phyloP scores from a whole-genome alignment of 352 stramenopile species.

The Phytophthora citrophthora region DNA sequence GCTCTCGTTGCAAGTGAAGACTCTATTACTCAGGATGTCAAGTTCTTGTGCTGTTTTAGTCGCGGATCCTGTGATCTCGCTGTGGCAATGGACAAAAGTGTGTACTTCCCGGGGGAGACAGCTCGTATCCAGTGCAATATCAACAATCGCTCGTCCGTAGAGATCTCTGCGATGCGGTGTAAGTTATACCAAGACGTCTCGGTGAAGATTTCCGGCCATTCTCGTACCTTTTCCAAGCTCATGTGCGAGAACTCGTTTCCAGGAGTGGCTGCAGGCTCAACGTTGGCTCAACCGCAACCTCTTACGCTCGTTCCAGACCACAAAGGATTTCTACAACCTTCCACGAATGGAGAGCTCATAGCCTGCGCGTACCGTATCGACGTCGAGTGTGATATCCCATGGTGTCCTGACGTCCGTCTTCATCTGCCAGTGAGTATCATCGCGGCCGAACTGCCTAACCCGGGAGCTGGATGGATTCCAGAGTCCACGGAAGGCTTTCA shows the following conservation, averaged over 20 bases:
- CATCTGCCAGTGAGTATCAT: conserved; percentile 68
- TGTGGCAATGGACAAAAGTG: conserved; percentile 75
- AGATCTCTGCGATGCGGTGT: conserved; percentile 58
- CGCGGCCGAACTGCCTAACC: conserved; percentile 34
- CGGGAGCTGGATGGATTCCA: conserved; percentile 28
- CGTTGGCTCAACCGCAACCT: conserved; percentile 52
- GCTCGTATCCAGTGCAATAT: conserved; percentile 69
- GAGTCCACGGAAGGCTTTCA: conserved; percentile 19
- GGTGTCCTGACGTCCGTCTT: conserved; percentile 64
- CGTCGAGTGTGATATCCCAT: conserved; percentile 72
- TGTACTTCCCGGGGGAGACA: conserved; percentile 61
- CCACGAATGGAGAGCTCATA: conserved; percentile 58
- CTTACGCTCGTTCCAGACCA: conserved; percentile 45
- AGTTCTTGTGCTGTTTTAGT: conserved; percentile 71
- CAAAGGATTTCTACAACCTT: conserved; percentile 48
- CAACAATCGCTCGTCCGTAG: conserved; percentile 58
- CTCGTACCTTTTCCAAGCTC: conserved; percentile 43
- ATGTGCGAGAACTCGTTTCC: conserved; percentile 58
- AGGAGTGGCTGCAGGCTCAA: conserved; percentile 42
- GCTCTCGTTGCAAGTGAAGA: conserved; percentile 55
- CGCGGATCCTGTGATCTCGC: conserved; percentile 56
- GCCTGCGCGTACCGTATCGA: conserved; percentile 65
- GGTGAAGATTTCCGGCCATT: too few species aligned
- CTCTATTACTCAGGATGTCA: conserved; percentile 56
- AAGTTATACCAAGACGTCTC: conserved; percentile 56